Conservation (phyloP, 2,329 filamentous ascomycete genomes). For the Colletotrichum caudatum region DNA sequence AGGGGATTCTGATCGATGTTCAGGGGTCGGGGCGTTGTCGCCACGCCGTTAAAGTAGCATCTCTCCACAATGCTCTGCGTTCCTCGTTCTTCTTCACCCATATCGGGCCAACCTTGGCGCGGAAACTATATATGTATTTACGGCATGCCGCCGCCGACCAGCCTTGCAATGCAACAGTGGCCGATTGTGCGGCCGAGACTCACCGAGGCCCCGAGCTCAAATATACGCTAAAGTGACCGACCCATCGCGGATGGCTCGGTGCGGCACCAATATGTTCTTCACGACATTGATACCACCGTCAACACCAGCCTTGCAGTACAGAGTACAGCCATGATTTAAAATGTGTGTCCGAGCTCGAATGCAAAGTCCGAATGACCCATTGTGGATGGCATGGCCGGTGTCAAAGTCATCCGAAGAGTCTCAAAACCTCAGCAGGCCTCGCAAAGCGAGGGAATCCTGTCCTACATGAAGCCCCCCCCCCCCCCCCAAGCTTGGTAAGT, state of each 20-base stretch:
- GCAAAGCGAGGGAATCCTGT: slow-evolving; percentile 9
- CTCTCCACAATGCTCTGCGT: slow-evolving; percentile 22
- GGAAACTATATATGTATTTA: slow-evolving; percentile 1
- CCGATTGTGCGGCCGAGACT: no score
- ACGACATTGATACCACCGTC: neutral
- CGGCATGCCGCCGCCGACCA: neutral
- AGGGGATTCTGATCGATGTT: slow-evolving; percentile 11
- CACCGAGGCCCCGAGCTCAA: no score
- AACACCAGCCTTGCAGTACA: neutral
- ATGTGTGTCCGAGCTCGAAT: neutral
- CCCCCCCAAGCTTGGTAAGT: slow-evolving; percentile 29
- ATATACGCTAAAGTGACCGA: no score
- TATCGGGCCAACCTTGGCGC: slow-evolving; percentile 12
- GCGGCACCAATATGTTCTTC: slow-evolving; percentile 6
- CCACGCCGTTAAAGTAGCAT: neutral
- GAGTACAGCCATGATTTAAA: neutral
- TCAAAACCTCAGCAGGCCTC: neutral
- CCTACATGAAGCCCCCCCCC: neutral
- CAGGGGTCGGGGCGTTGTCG: slow-evolving; percentile 20
- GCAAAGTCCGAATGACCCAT: no score
- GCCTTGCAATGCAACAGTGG: no score
- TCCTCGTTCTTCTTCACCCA: slow-evolving; percentile 20
- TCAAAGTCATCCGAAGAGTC: neutral
- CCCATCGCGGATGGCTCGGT: neutral
- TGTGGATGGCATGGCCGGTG: neutral